Conservation (phyloP, 2,329 filamentous ascomycete genomes). For the Stagonosporopsis cucurbitacearum region DNA sequence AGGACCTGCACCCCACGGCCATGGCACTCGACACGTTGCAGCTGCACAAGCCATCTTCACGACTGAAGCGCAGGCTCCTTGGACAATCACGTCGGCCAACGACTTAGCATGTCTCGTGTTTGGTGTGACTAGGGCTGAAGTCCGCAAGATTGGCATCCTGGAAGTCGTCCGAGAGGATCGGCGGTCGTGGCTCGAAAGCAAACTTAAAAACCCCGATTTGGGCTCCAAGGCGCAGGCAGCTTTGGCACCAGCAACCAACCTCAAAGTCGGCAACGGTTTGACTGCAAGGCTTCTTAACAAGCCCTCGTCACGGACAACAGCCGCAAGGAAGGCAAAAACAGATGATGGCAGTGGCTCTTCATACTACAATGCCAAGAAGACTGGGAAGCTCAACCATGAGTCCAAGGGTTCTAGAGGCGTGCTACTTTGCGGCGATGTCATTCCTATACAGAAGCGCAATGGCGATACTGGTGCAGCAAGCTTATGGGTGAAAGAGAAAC, state of each 20-base stretch:
- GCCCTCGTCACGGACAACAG: conserved; percentile 66
- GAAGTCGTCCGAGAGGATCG: conserved; percentile 93
- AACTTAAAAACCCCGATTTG: conserved; percentile 70
- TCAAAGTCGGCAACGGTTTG: conserved; percentile 79
- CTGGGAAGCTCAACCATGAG: conserved; percentile 67
- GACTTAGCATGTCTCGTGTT: conserved; percentile 97
- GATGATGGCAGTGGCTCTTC: conserved; percentile 64
- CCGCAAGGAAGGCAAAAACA: conserved; percentile 67
- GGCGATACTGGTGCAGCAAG: conserved; percentile 90
- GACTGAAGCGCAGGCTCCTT: conserved; percentile 87
- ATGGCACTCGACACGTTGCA: conserved; percentile 87
- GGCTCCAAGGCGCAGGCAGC: conserved; percentile 50
- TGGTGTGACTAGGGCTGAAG: conserved; percentile 95
- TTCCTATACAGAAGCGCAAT: conserved; percentile 95
- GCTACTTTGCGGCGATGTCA: conserved; percentile 93
- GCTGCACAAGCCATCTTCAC: conserved; percentile 97
- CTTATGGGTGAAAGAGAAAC: conserved; percentile 98
- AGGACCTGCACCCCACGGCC: conserved; percentile 69
- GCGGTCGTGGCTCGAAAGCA: conserved; percentile 86
- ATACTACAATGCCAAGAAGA: conserved; percentile 56
- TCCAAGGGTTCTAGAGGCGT: conserved; percentile 84
- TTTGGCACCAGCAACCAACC: conserved; percentile 48
- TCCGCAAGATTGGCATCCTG: conserved; percentile 91
- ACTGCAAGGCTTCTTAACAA: conserved; percentile 89
- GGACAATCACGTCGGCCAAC: conserved; percentile 96